Conservation (phyloP, 129 eudicot species). For the Escallonia rubra region DNA sequence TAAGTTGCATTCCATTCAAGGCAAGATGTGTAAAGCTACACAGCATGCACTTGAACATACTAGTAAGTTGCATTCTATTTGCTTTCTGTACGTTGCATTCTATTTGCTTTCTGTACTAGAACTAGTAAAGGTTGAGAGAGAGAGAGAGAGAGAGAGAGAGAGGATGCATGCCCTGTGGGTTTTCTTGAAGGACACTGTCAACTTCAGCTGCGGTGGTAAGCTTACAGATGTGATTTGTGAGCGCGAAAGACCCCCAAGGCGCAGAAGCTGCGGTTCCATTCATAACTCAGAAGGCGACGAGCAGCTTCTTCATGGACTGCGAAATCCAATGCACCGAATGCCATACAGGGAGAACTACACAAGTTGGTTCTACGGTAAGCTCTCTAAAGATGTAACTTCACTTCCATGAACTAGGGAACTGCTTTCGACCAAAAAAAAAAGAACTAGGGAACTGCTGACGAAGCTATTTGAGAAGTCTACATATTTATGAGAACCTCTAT, state of each 20-base stretch:
- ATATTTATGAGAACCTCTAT: too few species aligned
- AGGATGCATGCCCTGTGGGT: constrained; percentile 18
- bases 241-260: constrained; percentile 10
- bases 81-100: too few species aligned
- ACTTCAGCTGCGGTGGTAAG: constrained; percentile 24
- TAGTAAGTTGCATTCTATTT: too few species aligned
- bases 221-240: constrained; percentile 22
- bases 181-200: constrained; percentile 11
- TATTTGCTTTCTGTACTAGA: too few species aligned
- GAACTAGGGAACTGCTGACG: too few species aligned
- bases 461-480: too few species aligned
- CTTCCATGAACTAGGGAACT: too few species aligned
- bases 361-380: constrained; percentile 20
- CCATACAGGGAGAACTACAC: constrained; percentile 1
- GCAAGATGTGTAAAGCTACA: neutral
- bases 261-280: neutral
- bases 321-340: neutral
- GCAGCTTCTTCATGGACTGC: neutral
- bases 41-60: too few species aligned
- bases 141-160: neutral
- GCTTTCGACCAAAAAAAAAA: too few species aligned
- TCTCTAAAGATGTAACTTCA: neutral
- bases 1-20: too few species aligned
- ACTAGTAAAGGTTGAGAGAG: too few species aligned
- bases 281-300: constrained; percentile 12